Base-by-base conservation (phyloP, 139 green algal genomes). In the Chlamydomonas schloesseri region DNA sequence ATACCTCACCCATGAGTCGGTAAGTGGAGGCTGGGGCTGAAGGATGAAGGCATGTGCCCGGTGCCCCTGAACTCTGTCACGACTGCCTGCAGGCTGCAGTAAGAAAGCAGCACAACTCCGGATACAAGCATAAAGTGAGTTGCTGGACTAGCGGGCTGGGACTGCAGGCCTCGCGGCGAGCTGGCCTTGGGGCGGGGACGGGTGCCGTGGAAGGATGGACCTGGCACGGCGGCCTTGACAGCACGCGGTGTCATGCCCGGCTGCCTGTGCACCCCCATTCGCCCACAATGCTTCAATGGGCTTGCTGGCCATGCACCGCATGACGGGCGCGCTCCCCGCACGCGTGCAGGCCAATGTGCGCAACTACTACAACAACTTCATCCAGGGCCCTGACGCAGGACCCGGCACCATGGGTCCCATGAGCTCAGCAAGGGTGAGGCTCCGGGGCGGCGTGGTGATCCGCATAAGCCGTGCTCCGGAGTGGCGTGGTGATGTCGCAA, bases 71-170 rank as follows among this genome's bases (percentile, higher is more conserved):
- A 23, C 28, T 23, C 60, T 11, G 8, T 9, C 60, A 2, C 46
- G 42, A 29, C 36, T 55, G 46, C 20, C 37, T 37, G 82, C 94
- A 98, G 95, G 93, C 95, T 18, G 92, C 96, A n/a, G 97, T 99
- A n/a, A 83, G 97, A 14, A 98, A 98, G 79, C 97, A 99, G 86
- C 97, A 99, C 90, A 99, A 99, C 88, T 90, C 91, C 0, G 97
- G 97, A 6, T 99, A 97, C 91, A 99, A 99, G 90, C 97, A 99
- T 89, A 99, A 99, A 94, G 93, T 95, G 53, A 33, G 83, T 2
- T 62, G n/a, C 2, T 21, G 29, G n/a, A 34, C 33, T n/a, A 1
- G 9, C 4, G 68, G 20, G 0, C 9, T 5, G 68, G 67, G 31
- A 28, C 15, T 26, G 31, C 13, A 10, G 31, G 31, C 2, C 4